Conservation (phyloP, 2,329 filamentous ascomycete genomes). For the Thyridium curvatum region DNA sequence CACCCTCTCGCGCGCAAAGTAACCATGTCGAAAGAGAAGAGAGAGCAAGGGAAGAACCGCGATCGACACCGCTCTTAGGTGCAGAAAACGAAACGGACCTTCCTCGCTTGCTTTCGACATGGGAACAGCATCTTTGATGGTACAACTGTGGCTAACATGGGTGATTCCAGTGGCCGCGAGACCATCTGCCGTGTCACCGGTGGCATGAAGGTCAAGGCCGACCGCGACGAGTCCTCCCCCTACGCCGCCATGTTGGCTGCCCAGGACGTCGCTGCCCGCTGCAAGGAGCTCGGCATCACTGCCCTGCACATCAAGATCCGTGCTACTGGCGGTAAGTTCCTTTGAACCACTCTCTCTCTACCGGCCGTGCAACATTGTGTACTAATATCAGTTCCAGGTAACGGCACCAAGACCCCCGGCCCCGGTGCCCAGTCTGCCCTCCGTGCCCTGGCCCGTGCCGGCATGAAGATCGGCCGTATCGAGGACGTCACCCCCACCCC, state of each 20-base stretch:
- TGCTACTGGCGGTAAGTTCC: slow-evolving; percentile 82
- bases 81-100: too few species aligned
- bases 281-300: slow-evolving; percentile 68
- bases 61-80: background rate
- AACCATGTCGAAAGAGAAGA: slow-evolving; percentile 9
- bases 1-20: slow-evolving; percentile 36
- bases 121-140: background rate
- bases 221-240: slow-evolving; percentile 98
- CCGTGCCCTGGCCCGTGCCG: slow-evolving; percentile 95
- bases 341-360: background rate
- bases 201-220: slow-evolving; percentile 99
- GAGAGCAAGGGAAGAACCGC: slow-evolving; percentile 3
- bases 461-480: slow-evolving; percentile 99
- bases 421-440: slow-evolving; percentile 98
- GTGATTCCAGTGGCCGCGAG: slow-evolving; percentile 90
- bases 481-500: slow-evolving; percentile 99
- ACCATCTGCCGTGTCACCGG: slow-evolving; percentile 99
- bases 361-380: background rate
- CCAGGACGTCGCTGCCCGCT: slow-evolving; percentile 90
- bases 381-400: too few species aligned
- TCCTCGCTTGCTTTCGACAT: too few species aligned
- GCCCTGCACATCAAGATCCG: slow-evolving; percentile 99
- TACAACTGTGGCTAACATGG: slow-evolving; percentile 53
- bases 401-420: slow-evolving; percentile 99
- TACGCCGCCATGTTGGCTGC: slow-evolving; percentile 99